phyloP scores from a whole-genome alignment of 495 filamentous ascomycete genomes.

The Neurospora cerealis region DNA sequence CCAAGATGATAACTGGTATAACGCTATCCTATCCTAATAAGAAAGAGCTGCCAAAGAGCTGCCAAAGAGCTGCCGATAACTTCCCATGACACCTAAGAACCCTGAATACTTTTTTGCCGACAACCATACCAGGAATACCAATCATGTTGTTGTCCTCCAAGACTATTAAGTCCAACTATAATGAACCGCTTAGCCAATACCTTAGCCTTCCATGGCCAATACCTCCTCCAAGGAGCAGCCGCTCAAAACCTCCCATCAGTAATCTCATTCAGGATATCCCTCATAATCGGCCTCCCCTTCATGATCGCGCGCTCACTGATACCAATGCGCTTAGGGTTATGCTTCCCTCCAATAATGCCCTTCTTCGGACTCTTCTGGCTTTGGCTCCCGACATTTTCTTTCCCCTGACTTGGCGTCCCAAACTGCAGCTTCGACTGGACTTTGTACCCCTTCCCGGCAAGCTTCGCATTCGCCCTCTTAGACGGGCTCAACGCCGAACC shows the following conservation, averaged over 20 bases:
- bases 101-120: not conserved
- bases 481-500: not conserved
- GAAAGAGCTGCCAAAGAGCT: not conserved
- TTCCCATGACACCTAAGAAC: not conserved
- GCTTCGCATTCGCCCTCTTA: not conserved
- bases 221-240: not conserved
- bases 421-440: not conserved
- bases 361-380: constrained; percentile 6
- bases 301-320: constrained; percentile 29
- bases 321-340: not conserved
- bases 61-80: not conserved
- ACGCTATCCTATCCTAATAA: not conserved
- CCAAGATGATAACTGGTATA: not conserved
- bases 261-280: constrained; percentile 42
- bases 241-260: constrained; percentile 20
- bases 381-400: not conserved
- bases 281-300: constrained; percentile 30
- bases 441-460: not conserved
- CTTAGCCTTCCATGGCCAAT: too few relatives aligned
- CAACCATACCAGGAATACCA: not conserved
- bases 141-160: not conserved
- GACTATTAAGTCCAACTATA: not conserved
- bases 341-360: not conserved
- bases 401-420: not conserved
- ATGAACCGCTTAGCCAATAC: not conserved